A percentile compares a stretch with the other conserved stretches of the same genome.
These are phyloP conservation scores for Hapsidospora chrysogenum DNA, from an alignment of 495 filamentous ascomycete species.

Conservation along the genomic window DNA sequence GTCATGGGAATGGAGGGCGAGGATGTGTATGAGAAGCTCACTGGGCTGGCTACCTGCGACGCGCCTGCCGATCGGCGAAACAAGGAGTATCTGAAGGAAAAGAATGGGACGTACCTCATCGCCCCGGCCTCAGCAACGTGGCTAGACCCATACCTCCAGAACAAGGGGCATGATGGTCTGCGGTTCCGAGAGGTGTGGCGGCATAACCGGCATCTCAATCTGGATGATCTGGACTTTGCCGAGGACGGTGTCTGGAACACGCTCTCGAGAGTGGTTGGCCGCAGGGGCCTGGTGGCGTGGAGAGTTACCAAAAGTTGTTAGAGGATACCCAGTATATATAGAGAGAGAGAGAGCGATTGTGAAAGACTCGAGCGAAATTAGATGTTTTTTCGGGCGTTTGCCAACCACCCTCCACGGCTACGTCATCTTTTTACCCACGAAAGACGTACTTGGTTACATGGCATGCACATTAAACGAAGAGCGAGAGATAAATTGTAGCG, in stretches of 20 bases:
- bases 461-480: too few relatives aligned
- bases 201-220: slow-evolving; percentile 58
- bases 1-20: slow-evolving; percentile 63
- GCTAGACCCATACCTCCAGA: slow-evolving; percentile 42
- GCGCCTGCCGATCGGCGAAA: slow-evolving; percentile 29
- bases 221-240: slow-evolving; percentile 85
- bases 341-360: too few relatives aligned
- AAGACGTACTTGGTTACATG: too few relatives aligned
- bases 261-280: slow-evolving; percentile 55
- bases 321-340: neutral
- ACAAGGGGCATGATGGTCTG: slow-evolving; percentile 29
- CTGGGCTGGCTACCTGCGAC: slow-evolving; percentile 41
- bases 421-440: too few relatives aligned
- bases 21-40: slow-evolving; percentile 41
- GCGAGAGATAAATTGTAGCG: too few relatives aligned
- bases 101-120: slow-evolving; percentile 43
- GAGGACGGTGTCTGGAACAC: slow-evolving; percentile 70
- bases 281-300: slow-evolving; percentile 70
- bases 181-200: slow-evolving; percentile 53
- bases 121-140: slow-evolving; percentile 57
- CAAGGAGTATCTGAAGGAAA: slow-evolving; percentile 30
- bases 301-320: slow-evolving; percentile 42
- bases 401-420: too few relatives aligned
- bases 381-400: too few relatives aligned
- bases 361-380: too few relatives aligned